Evolutionary conservation across 1,139 yeast species (phyloP).

Genomic region (Blastobotrys persicus): DNA sequence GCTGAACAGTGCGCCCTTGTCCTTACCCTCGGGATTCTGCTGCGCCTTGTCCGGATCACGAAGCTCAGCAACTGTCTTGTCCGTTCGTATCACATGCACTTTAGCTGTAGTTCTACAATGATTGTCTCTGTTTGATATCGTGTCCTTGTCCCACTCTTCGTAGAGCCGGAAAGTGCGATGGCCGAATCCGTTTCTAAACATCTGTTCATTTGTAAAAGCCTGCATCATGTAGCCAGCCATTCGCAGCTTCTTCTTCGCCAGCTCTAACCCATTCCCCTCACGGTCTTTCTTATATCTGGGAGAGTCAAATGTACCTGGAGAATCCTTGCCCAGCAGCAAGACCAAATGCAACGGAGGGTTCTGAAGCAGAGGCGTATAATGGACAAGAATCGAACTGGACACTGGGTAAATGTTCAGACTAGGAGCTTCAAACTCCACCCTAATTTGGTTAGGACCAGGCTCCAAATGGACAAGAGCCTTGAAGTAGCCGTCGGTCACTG

Average conservation of each 20-base stretch:
- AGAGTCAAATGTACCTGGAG: constrained; percentile 69
- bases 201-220: constrained; percentile 90
- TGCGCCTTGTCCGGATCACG: constrained; percentile 82
- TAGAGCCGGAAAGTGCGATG: constrained; percentile 74
- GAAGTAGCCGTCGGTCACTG: constrained; percentile 67
- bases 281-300: constrained; percentile 52
- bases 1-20: constrained; percentile 71
- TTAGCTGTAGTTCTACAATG: constrained; percentile 62
- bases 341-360: constrained; percentile 84
- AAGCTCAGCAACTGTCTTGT: constrained; percentile 65
- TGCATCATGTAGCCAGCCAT: constrained; percentile 90
- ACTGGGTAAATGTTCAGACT: constrained; percentile 19
- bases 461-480: constrained; percentile 72
- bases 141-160: constrained; percentile 59
- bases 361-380: constrained; percentile 57
- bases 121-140: constrained; percentile 47
- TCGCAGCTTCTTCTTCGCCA: constrained; percentile 75
- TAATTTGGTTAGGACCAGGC: constrained; percentile 48
- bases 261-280: constrained; percentile 68
- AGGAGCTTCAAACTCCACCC: constrained; percentile 29
- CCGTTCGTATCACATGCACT: constrained; percentile 68
- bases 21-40: constrained; percentile 70
- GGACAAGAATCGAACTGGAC: constrained; percentile 38
- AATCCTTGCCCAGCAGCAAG: constrained; percentile 72
- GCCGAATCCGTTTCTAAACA: constrained; percentile 77